These are phyloP conservation scores for Stachybotrys chlorohalonatus DNA, from an alignment of 2,329 filamentous ascomycete genomes.

Conservation along the genomic window DNA sequence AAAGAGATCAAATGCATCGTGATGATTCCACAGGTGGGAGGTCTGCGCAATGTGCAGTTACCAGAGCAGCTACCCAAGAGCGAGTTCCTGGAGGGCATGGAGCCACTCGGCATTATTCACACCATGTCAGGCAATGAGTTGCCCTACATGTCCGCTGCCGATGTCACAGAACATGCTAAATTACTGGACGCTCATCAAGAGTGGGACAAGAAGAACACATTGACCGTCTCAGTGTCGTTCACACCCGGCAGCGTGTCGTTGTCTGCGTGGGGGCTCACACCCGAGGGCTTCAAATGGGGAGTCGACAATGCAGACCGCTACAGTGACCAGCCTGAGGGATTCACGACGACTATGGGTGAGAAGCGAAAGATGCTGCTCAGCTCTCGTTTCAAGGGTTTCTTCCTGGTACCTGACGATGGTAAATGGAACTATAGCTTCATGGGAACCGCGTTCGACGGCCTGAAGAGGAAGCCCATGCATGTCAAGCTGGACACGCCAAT, in stretches of 20 bases:
- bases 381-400: slow-evolving; percentile 90
- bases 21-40: slow-evolving; percentile 95
- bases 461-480: slow-evolving; percentile 85
- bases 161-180: slow-evolving; percentile 89
- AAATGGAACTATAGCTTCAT: slow-evolving; percentile 99
- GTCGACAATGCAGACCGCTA: slow-evolving; percentile 88
- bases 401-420: slow-evolving; percentile 83
- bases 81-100: slow-evolving; percentile 76
- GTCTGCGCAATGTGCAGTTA: slow-evolving; percentile 82
- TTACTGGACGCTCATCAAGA: slow-evolving; percentile 69
- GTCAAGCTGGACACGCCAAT: slow-evolving; percentile 90
- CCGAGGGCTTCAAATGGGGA: slow-evolving; percentile 92
- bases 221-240: slow-evolving; percentile 93
- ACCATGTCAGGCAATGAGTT: slow-evolving; percentile 91
- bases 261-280: slow-evolving; percentile 86
- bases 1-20: slow-evolving; percentile 97
- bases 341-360: slow-evolving; percentile 84
- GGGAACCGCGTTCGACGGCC: slow-evolving; percentile 75
- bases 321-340: slow-evolving; percentile 90
- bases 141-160: slow-evolving; percentile 89
- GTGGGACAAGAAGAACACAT: slow-evolving; percentile 71
- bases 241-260: slow-evolving; percentile 94
- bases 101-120: slow-evolving; percentile 91
- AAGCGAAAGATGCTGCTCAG: slow-evolving; percentile 91
- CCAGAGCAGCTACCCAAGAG: slow-evolving; percentile 86